A percentile compares a stretch with the other conserved stretches of the same genome.
phyloP scores from a whole-genome alignment of 139 green algal genomes.

The Chlorella vulgaris region DNA sequence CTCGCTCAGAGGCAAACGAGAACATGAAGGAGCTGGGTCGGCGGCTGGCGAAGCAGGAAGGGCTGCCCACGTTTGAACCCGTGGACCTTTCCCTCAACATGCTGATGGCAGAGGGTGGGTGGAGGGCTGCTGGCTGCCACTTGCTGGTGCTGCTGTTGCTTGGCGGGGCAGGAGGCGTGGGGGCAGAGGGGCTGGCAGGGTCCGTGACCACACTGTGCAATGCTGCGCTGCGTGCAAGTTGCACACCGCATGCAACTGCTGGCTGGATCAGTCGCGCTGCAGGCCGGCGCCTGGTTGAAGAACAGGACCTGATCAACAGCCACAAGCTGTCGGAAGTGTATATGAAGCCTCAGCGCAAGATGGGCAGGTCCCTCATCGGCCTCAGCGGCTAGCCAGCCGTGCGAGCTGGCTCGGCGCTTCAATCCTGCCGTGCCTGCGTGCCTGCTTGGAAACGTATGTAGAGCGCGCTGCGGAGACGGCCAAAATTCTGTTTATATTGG shows the following conservation, averaged over 20 bases:
- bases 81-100: constrained; percentile 58
- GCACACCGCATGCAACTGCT: too few species aligned
- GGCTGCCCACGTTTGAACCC: constrained; percentile 66
- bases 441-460: too few species aligned
- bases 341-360: constrained; percentile 53
- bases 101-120: constrained; percentile 58
- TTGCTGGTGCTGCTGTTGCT: constrained; percentile 56
- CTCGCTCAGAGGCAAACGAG: constrained; percentile 44
- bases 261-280: too few species aligned
- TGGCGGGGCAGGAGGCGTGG: constrained; percentile 52
- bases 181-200: background rate
- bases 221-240: too few species aligned
- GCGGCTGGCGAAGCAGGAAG: constrained; percentile 44
- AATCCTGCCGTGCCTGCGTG: background rate
- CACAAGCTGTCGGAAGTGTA: constrained; percentile 95
- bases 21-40: constrained; percentile 50
- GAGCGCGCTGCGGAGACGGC: too few species aligned
- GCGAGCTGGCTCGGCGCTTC: too few species aligned
- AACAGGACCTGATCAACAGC: constrained; percentile 96
- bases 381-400: constrained; percentile 24
- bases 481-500: too few species aligned
- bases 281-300: constrained; percentile 74
- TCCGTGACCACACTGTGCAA: too few species aligned
- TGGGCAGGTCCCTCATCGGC: constrained; percentile 32
- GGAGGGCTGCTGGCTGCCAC: background rate